These are phyloP conservation scores for Datura wrightii DNA, from an alignment of 257 asterid genomes.

Conservation along the genomic window DNA sequence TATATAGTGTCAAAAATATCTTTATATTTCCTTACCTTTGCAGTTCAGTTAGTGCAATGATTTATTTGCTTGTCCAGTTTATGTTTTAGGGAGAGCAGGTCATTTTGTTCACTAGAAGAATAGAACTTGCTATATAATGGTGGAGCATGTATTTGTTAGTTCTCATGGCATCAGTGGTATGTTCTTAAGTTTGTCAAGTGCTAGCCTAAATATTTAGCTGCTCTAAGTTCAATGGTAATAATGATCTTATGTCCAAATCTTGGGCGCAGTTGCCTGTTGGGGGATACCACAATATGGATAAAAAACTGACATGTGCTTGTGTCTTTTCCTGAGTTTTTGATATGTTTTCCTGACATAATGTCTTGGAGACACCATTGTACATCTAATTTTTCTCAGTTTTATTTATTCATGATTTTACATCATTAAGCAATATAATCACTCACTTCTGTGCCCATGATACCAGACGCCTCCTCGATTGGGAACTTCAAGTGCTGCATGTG, in stretches of 20 bases:
- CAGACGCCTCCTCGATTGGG: slow-evolving; percentile 14
- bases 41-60: background rate
- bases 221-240: background rate
- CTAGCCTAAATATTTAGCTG: background rate
- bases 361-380: background rate
- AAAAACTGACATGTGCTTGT: background rate
- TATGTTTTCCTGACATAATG: background rate
- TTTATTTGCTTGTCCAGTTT: background rate
- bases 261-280: slow-evolving; percentile 6
- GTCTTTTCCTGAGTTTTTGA: background rate
- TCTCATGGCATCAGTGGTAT: background rate
- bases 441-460: background rate
- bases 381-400: background rate
- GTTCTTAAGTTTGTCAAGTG: background rate
- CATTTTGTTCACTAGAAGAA: background rate
- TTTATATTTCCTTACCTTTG: background rate
- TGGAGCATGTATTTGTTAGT: slow-evolving; percentile 12
- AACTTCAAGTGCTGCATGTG: background rate
- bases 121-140: slow-evolving; percentile 3
- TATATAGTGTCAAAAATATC: background rate
- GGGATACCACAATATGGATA: background rate
- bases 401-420: background rate
- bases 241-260: background rate
- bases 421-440: slow-evolving; percentile 10
- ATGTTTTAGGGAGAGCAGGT: background rate